These are phyloP conservation scores for Phytophthora syringae DNA, from an alignment of 352 stramenopile species.

Conservation along the genomic window DNA sequence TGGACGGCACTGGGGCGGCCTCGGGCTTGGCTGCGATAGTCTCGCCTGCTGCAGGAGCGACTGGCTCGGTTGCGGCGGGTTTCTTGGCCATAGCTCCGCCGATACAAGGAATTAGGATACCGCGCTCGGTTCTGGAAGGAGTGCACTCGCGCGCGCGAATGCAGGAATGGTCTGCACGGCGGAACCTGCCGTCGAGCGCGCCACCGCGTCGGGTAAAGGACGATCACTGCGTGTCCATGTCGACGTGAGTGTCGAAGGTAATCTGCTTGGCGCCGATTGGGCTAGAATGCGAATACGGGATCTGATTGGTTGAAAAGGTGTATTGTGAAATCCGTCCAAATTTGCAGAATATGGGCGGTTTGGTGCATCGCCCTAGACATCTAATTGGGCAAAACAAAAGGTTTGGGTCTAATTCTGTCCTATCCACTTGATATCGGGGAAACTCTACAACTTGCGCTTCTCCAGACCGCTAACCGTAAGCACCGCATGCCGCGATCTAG, in stretches of 20 bases:
- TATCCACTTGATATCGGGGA: too few relatives aligned
- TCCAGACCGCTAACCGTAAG: too few relatives aligned
- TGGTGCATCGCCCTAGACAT: too few relatives aligned
- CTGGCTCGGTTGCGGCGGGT: background rate
- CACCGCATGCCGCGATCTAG: too few relatives aligned
- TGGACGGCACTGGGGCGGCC: background rate
- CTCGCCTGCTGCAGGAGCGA: background rate
- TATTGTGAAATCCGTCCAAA: too few relatives aligned
- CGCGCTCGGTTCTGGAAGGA: constrained; percentile 10
- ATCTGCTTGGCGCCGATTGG: constrained; percentile 25
- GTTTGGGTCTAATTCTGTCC: too few relatives aligned
- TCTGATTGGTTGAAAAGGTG: constrained; percentile 19
- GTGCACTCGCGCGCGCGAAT: constrained; percentile 15
- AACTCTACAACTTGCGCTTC: too few relatives aligned
- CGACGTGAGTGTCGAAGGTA: constrained; percentile 28
- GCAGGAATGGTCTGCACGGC: constrained; percentile 20
- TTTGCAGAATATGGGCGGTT: too few relatives aligned
- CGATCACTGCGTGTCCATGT: constrained; percentile 36
- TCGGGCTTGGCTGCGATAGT: background rate
- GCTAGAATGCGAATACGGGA: background rate
- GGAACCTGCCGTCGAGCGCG: constrained; percentile 2
- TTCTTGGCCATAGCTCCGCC: constrained; percentile 29
- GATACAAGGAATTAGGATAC: constrained; percentile 8
- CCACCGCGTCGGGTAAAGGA: constrained; percentile 22
- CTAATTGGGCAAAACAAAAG: too few relatives aligned